Evolutionary conservation across 2,329 filamentous ascomycete species (phyloP), one percentile per base, ranked within the genome.

Genomic region (Apiospora phragmitis): DNA sequence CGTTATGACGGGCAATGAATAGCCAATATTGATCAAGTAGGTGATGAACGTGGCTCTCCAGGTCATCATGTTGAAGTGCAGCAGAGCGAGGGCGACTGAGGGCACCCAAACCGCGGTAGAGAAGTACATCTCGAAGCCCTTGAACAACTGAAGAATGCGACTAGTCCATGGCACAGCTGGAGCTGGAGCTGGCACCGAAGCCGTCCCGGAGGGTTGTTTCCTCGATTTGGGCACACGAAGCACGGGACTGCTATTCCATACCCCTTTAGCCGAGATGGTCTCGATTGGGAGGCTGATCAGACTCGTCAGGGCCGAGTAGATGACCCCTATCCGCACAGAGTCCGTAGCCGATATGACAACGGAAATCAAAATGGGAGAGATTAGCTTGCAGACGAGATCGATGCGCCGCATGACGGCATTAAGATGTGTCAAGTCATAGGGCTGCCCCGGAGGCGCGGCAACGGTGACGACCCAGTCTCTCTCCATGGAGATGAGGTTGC

Each of bases 341-440:
- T 80, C 79, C 18, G 85, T 80, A 38, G 83, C 80, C 9, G 82
- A 82, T 35, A 83, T 80, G 16, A 88, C 73, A 8, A 85, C 68
- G 0, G 87, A 86, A 29, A 88, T 85, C 9, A 85, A 76, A 8
- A 89, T 80, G 0, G 88, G 88, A 0, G 85, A 85, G 41, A 87
- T 71, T 18, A 89, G 83, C 75, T 89, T 90, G 80, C 87, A 89
- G 59, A 85, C 81, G 4, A 90, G 81, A 73, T 90, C 88, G 71
- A 90, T 89, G 9, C 86, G 81, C 69, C 87, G 81, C 86, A 89
- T 89, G 12, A 82, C 82, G 0, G 87, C 83, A 74, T 89, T 89
- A 3, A 89, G 72, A 70, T 76, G 79, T 1, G 82, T 83, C 41
- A 84, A 75, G 67, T 83, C 80, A 70, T 83, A 83, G 6, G 76